Conservation (phyloP, 73 alveolate genomes). For the Paramecium bursaria region DNA sequence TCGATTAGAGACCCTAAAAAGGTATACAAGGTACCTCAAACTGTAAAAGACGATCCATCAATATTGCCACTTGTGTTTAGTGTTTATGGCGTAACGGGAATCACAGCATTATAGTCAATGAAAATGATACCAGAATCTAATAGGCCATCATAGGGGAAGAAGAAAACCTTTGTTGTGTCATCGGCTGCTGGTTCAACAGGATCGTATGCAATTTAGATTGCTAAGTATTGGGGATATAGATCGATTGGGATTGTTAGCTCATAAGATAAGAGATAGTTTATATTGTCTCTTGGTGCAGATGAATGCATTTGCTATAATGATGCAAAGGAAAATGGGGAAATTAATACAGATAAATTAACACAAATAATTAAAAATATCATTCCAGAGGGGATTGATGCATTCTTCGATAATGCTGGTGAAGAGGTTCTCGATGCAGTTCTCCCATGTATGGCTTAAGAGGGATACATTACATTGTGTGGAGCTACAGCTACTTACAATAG, state of each 20-base stretch:
- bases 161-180: constrained; percentile 63
- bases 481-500: constrained; percentile 66
- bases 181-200: constrained; percentile 71
- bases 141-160: constrained; percentile 11
- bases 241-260: constrained; percentile 58
- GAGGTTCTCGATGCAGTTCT: constrained; percentile 65
- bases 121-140: constrained; percentile 29
- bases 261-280: constrained; percentile 46
- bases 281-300: constrained; percentile 51
- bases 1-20: constrained; percentile 58
- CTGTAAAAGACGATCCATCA: neutral
- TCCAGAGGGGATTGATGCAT: constrained; percentile 68
- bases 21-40: constrained; percentile 51
- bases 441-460: constrained; percentile 53
- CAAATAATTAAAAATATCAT: constrained; percentile 22
- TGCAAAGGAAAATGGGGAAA: constrained; percentile 22
- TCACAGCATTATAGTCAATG: constrained; percentile 54
- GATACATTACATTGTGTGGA: constrained; percentile 57
- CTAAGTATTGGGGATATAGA: constrained; percentile 57
- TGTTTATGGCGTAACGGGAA: constrained; percentile 57
- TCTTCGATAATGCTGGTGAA: constrained; percentile 65
- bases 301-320: constrained; percentile 63
- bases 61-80: constrained; percentile 43
- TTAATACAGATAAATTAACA: constrained; percentile 46
- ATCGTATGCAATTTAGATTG: constrained; percentile 44